phyloP scores from a whole-genome alignment of 768 basidiomycete species.

The Lentinus brumalis region DNA sequence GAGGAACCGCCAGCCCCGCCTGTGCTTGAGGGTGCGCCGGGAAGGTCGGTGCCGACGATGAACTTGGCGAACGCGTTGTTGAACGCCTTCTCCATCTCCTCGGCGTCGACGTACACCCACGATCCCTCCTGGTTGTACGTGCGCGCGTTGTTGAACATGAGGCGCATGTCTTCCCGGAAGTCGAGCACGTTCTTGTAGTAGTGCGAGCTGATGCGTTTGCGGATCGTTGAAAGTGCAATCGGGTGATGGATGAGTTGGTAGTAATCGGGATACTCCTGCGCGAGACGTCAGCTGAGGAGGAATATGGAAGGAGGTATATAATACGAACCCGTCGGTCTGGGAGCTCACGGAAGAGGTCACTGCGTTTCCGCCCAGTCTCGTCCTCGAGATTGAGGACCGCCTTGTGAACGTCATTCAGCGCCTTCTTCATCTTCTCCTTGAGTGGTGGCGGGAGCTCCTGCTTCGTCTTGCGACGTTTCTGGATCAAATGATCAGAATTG shows the following conservation, averaged over 20 bases:
- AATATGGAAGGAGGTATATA: not conserved
- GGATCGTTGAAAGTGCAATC: conserved; percentile 85
- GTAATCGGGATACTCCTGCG: conserved; percentile 88
- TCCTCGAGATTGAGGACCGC: conserved; percentile 76
- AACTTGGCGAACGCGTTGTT: conserved; percentile 65
- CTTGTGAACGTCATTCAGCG: conserved; percentile 73
- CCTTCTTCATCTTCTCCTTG: conserved; percentile 82
- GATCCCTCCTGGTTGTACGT: conserved; percentile 95
- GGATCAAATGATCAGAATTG: not conserved
- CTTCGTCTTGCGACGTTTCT: conserved; percentile 86
- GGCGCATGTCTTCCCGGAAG: conserved; percentile 78
- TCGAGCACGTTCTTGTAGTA: conserved; percentile 74
- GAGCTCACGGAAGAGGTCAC: conserved; percentile 86
- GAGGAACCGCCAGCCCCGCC: conserved; percentile 10
- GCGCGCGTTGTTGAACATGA: conserved; percentile 94
- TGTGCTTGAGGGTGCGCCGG: conserved; percentile 62
- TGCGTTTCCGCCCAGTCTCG: conserved; percentile 73
- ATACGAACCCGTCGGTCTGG: conserved; percentile 70
- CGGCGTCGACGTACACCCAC: conserved; percentile 93
- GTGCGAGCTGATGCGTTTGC: conserved; percentile 67
- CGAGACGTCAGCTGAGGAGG: conserved; percentile 20
- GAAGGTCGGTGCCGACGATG: conserved; percentile 69
- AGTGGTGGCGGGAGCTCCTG: conserved; percentile 58
- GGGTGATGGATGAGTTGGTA: conserved; percentile 86
- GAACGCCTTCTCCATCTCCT: conserved; percentile 92